Evolutionary conservation across 148 eudicot genomes (phyloP), one percentile per base, ranked within the genome.

Genomic region (Rhododendron ovatum): DNA sequence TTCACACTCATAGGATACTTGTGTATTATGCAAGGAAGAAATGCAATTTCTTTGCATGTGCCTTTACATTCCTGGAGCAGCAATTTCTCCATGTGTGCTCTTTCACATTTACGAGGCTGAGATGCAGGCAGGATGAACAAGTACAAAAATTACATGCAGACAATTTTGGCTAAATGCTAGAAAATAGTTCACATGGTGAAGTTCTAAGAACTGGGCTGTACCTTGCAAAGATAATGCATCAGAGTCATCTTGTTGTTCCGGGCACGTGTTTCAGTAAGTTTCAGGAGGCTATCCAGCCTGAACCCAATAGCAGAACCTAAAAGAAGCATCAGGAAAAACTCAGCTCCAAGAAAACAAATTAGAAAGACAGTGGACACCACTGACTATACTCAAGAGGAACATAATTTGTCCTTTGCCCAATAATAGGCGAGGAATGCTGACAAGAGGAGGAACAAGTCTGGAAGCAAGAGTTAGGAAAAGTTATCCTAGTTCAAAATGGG

Each of bases 181-280:
- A 43, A 77, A 83, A 53, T 76, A 41, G 50, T 84, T 51, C 86
- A 76, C 37, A 55, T 33, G 8, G 55, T 9, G 15, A 78, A 43
- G 61, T 48, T 14, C 41, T 20, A 22, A 74, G 50, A 18, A 77
- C 20, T 33, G 35, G 86, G 33, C 14, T 39, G 65, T 89, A 96
- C 99, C 96, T 96, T 96, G 88, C 98, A 96, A 82, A 96, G 95
- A 94, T 96, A 96, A 91, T 96, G 95, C 98, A 96, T 95, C 74
- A 96, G 94, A 84, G 99, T 96, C 99, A 94, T 96, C 88, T 91
- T 96, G 87, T 91, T 94, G 91, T 95, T 95, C 83, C 93, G 86
- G 26, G 98, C 96, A 86, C 99, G 99, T 45, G 96, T 96, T 82
- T 96, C 99, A 53, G 95, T 94, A 78, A 96, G 98, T 90, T 96